These are phyloP conservation scores for Colletotrichum tanaceti DNA, from an alignment of 2,329 filamentous ascomycete species.

Conservation along the genomic window DNA sequence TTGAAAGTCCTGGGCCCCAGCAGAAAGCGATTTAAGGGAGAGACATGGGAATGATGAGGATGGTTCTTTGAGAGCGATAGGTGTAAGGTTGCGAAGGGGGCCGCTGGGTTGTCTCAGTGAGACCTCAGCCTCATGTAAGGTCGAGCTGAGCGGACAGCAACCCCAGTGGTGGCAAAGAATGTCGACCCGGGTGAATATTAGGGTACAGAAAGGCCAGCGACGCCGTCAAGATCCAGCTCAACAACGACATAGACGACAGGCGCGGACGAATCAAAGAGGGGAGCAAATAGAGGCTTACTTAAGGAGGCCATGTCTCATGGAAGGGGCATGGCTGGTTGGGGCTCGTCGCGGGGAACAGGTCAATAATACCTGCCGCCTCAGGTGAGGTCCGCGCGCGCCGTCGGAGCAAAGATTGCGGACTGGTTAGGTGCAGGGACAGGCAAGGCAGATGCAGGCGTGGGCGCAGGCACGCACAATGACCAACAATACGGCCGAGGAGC, in stretches of 20 bases:
- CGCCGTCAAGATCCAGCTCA: slow-evolving; percentile 8
- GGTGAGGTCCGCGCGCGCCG: slow-evolving; percentile 18
- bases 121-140: slow-evolving; percentile 28
- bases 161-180: slow-evolving; percentile 29
- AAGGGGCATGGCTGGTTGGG: slow-evolving; percentile 28
- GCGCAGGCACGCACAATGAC: slow-evolving; percentile 4
- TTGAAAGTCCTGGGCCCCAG: slow-evolving; percentile 22
- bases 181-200: neutral
- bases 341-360: slow-evolving; percentile 21
- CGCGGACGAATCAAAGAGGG: neutral
- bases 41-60: slow-evolving; percentile 34
- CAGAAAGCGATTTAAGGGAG: slow-evolving; percentile 36
- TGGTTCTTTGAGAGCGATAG: slow-evolving; percentile 7
- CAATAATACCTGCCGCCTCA: slow-evolving; percentile 30
- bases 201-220: slow-evolving; percentile 9
- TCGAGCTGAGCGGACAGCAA: slow-evolving; percentile 10
- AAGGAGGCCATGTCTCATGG: slow-evolving; percentile 40
- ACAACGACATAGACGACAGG: slow-evolving; percentile 19
- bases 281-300: slow-evolving; percentile 31
- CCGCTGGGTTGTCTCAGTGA: slow-evolving; percentile 33
- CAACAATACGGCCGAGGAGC: slow-evolving; percentile 3
- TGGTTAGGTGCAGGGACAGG: slow-evolving; percentile 27
- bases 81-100: slow-evolving; percentile 25
- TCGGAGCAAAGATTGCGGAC: slow-evolving; percentile 6
- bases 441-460: slow-evolving; percentile 14